phyloP scores from a whole-genome alignment of 257 asterid genomes.

The Salvia hispanica region DNA sequence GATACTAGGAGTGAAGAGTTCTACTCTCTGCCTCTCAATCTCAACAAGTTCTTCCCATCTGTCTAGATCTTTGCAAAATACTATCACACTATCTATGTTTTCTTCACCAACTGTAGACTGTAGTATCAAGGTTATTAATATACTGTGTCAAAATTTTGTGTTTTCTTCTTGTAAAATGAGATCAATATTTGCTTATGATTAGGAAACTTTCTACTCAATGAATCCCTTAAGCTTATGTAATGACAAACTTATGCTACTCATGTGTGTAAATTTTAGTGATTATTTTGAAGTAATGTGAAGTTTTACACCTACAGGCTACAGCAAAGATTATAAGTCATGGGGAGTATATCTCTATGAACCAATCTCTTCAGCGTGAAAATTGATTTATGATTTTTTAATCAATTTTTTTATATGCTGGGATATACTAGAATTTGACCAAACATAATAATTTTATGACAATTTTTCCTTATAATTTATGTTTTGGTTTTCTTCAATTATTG shows the following conservation, averaged over 20 bases:
- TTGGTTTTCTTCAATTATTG: not conserved
- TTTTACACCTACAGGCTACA: no score
- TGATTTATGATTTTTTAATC: no score
- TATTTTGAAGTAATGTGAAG: no score
- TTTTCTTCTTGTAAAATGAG: not conserved
- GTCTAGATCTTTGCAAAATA: slow-evolving; percentile 40
- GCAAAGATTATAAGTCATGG: no score
- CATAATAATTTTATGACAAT: no score
- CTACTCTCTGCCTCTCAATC: slow-evolving; percentile 80
- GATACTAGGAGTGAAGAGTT: slow-evolving; percentile 91
- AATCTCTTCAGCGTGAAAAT: no score
- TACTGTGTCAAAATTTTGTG: not conserved
- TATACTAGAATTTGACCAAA: not conserved
- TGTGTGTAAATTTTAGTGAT: no score
- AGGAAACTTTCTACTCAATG: not conserved
- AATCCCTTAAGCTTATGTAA: not conserved
- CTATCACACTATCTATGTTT: not conserved
- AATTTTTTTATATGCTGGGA: no score
- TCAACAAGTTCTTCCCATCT: slow-evolving; percentile 92
- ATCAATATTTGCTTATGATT: not conserved
- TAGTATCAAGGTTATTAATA: not conserved
- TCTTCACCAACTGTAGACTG: not conserved
- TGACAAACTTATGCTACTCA: not conserved
- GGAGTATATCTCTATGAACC: no score
- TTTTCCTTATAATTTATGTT: not conserved